phyloP scores from a whole-genome alignment of 108 stramenopile genomes.

The Pseudonitzschia pungens region DNA sequence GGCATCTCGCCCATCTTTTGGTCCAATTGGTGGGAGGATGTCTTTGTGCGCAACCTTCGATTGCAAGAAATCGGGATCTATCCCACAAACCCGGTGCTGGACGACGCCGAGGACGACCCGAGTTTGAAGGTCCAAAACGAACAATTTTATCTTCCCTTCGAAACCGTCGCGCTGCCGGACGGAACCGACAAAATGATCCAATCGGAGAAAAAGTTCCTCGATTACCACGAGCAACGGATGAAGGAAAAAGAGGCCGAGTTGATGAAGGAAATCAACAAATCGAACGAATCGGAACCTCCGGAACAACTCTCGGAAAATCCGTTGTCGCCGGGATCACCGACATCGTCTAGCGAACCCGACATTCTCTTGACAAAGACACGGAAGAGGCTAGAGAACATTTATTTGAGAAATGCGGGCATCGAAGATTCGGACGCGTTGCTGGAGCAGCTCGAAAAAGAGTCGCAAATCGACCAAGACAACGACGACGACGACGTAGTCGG shows the following conservation, averaged over 20 bases:
- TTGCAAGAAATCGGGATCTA: slow-evolving; percentile 74
- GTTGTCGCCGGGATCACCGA: slow-evolving; percentile 6
- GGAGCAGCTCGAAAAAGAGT: slow-evolving; percentile 7
- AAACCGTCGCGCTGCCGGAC: slow-evolving; percentile 36
- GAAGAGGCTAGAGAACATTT: slow-evolving; percentile 36
- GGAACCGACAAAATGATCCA: slow-evolving; percentile 32
- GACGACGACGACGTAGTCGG: slow-evolving; percentile 42
- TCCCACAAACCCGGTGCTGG: slow-evolving; percentile 35
- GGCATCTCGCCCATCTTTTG: slow-evolving; percentile 87
- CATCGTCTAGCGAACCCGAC: slow-evolving; percentile 28
- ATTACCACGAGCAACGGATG: slow-evolving; percentile 47
- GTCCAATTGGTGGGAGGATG: slow-evolving; percentile 78
- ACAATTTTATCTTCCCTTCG: slow-evolving; percentile 46
- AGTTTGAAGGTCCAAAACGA: slow-evolving; percentile 3
- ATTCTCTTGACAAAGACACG: slow-evolving; percentile 31
- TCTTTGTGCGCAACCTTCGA: slow-evolving; percentile 53
- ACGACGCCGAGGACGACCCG: slow-evolving; percentile 16
- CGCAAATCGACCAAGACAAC: slow-evolving; percentile 13
- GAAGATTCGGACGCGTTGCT: background rate
- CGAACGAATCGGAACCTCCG: slow-evolving; percentile 3
- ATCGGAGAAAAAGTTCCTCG: slow-evolving; percentile 36
- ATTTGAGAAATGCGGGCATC: slow-evolving; percentile 5
- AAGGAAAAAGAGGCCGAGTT: slow-evolving; percentile 22
- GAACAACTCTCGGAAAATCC: background rate
- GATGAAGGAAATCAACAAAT: slow-evolving; percentile 2